These are phyloP conservation scores for Friedmanniomyces endolithicus DNA, from an alignment of 495 filamentous ascomycete genomes.

Conservation along the genomic window DNA sequence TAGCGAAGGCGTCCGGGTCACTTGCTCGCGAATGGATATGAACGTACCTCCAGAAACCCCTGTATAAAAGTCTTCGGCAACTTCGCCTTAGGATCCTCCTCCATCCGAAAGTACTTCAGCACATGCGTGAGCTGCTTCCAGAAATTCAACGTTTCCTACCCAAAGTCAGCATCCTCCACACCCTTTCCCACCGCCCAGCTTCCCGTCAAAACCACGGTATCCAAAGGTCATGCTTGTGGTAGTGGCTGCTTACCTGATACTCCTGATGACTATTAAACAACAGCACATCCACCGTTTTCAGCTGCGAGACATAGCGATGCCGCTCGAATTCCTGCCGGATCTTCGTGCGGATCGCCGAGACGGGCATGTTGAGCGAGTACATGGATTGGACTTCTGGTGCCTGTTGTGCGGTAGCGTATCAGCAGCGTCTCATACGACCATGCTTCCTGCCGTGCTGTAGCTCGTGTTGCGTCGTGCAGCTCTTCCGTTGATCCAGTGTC, in stretches of 20 bases:
- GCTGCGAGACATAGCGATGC: constrained; percentile 82
- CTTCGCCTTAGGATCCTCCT: constrained; percentile 67
- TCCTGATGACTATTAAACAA: constrained; percentile 78
- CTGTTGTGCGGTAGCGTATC: too few species aligned
- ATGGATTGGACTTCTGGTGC: constrained; percentile 91
- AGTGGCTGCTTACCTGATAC: constrained; percentile 51
- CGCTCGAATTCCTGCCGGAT: constrained; percentile 95
- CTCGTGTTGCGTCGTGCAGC: too few species aligned
- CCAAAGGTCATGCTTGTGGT: too few species aligned
- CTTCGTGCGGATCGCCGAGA: constrained; percentile 80
- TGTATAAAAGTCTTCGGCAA: constrained; percentile 79
- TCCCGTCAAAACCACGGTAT: too few species aligned
- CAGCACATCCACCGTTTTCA: constrained; percentile 76
- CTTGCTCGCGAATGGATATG: neutral
- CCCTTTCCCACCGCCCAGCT: too few species aligned
- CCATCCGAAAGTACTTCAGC: constrained; percentile 89
- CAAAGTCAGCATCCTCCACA: neutral
- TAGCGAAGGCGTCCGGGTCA: constrained; percentile 16
- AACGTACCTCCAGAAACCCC: constrained; percentile 74
- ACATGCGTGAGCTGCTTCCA: constrained; percentile 96
- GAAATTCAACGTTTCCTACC: constrained; percentile 82
- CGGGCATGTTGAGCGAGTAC: constrained; percentile 83
- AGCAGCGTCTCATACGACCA: too few species aligned
- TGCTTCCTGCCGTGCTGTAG: too few species aligned
- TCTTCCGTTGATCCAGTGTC: too few species aligned